Conservation (phyloP, 139 green algal genomes). For the Dunaliella primolecta region DNA sequence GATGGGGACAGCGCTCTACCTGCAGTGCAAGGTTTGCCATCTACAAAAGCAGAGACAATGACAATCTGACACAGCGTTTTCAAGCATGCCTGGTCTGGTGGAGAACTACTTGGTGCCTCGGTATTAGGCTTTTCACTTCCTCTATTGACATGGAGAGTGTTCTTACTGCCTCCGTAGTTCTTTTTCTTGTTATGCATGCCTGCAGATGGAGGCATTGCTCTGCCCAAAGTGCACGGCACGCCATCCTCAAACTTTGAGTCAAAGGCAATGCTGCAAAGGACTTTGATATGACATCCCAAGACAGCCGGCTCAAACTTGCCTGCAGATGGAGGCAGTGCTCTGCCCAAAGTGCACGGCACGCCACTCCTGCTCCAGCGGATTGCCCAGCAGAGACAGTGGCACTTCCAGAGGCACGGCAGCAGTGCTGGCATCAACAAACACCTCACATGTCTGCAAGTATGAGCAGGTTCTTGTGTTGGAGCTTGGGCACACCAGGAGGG, state of each 20-base stretch:
- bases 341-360: constrained; percentile 51
- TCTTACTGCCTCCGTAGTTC: neutral
- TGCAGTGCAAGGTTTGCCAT: neutral
- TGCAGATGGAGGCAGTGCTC: constrained; percentile 46
- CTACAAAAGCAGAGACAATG: neutral
- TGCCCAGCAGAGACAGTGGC: constrained; percentile 14
- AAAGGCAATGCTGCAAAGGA: too few species aligned
- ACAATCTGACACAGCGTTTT: neutral
- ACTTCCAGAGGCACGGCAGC: constrained; percentile 35
- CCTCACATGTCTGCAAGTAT: constrained; percentile 33
- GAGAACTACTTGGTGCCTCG: too few species aligned
- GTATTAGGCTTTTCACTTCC: too few species aligned
- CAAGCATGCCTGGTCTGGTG: neutral
- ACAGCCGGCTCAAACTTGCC: too few species aligned
- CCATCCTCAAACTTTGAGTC: neutral
- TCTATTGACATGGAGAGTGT: neutral
- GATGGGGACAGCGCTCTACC: too few species aligned
- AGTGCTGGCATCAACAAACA: constrained; percentile 57
- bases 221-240: neutral
- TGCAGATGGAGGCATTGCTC: neutral
- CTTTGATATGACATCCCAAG: too few species aligned
- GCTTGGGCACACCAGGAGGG: neutral
- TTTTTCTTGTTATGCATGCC: neutral
- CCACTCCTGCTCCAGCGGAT: constrained; percentile 11
- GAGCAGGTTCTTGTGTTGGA: neutral